Percentiles rank a stretch among this genome's conserved stretches.
These are phyloP conservation scores for Talaromyces stipitatus DNA, from an alignment of 495 filamentous ascomycete genomes.

Conservation along the genomic window DNA sequence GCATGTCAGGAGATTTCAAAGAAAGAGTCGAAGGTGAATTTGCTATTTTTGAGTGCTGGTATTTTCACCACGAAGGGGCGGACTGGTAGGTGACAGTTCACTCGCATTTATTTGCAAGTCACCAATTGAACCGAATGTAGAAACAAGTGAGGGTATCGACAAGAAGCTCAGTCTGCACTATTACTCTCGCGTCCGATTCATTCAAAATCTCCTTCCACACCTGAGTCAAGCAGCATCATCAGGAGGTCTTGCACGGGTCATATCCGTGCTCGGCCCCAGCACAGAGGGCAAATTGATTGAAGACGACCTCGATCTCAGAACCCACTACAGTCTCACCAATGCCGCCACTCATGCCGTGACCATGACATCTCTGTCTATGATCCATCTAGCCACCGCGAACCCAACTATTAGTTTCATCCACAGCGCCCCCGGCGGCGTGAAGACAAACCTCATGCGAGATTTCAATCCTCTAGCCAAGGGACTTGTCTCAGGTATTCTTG, in stretches of 20 bases:
- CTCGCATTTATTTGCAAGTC: not conserved
- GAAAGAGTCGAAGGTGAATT: slow-evolving; percentile 50
- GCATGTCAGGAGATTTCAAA: slow-evolving; percentile 47
- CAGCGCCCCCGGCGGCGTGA: slow-evolving; percentile 46
- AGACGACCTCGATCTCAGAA: slow-evolving; percentile 34
- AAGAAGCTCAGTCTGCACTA: slow-evolving; percentile 44
- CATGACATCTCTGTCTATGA: slow-evolving; percentile 45
- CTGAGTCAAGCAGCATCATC: slow-evolving; percentile 29
- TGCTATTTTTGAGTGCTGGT: slow-evolving; percentile 44
- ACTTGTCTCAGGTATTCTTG: slow-evolving; percentile 7
- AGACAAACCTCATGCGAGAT: slow-evolving; percentile 27
- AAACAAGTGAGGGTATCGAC: slow-evolving; percentile 53
- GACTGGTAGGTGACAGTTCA: slow-evolving; percentile 13
- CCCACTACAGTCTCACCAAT: slow-evolving; percentile 16
- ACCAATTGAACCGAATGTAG: slow-evolving; percentile 15
- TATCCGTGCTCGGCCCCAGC: slow-evolving; percentile 45
- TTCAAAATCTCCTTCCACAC: slow-evolving; percentile 54
- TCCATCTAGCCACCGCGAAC: slow-evolving; percentile 35
- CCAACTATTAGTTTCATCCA: slow-evolving; percentile 53
- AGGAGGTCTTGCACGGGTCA: slow-evolving; percentile 44
- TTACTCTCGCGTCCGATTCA: slow-evolving; percentile 59
- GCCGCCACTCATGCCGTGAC: slow-evolving; percentile 36
- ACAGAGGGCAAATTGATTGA: slow-evolving; percentile 45
- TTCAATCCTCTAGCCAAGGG: slow-evolving; percentile 8
- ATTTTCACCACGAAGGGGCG: slow-evolving; percentile 21